A percentile compares a stretch with the other conserved stretches of the same genome.
Evolutionary conservation across 257 asterid species (phyloP).

Genomic region (Phtheirospermum japonicum): DNA sequence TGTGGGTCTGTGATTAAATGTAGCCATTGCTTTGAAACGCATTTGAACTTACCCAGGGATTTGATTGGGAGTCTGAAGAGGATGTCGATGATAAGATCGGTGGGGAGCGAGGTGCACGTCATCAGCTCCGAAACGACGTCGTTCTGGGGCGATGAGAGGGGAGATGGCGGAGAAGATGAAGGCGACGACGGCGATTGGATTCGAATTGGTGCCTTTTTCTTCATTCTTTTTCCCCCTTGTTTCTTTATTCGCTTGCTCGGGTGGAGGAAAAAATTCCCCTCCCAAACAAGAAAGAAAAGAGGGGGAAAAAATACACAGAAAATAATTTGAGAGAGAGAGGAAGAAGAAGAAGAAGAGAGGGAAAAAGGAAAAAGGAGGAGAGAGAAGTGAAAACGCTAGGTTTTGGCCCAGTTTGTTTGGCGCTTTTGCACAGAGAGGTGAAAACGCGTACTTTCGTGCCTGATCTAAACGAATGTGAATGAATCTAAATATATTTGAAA

Average conservation of each 20-base stretch:
- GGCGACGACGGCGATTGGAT: slow-evolving; percentile 21
- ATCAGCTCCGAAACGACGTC: slow-evolving; percentile 29
- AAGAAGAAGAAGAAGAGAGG: too few species aligned
- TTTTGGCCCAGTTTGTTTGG: too few species aligned
- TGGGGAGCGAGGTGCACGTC: slow-evolving; percentile 34
- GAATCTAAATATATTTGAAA: too few species aligned
- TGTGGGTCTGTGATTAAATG: slow-evolving; percentile 37
- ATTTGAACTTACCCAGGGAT: slow-evolving; percentile 50
- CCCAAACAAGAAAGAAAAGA: neutral
- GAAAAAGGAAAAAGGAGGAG: too few species aligned
- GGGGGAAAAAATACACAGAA: too few species aligned
- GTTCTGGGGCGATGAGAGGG: slow-evolving; percentile 14
- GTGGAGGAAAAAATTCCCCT: neutral
- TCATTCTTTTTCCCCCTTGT: slow-evolving; percentile 24
- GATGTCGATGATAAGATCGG: slow-evolving; percentile 46
- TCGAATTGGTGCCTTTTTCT: slow-evolving; percentile 30
- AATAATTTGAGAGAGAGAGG: too few species aligned
- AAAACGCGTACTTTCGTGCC: too few species aligned
- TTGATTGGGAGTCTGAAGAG: slow-evolving; percentile 44
- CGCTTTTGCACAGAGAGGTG: too few species aligned
- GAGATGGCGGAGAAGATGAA: slow-evolving; percentile 13
- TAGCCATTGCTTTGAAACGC: slow-evolving; percentile 57
- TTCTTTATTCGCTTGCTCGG: slow-evolving; percentile 7
- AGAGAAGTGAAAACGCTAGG: too few species aligned
- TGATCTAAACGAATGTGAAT: too few species aligned